Conservation (phyloP, 371 early-diverging fungal genomes). For the Rhizomucor miehei region DNA sequence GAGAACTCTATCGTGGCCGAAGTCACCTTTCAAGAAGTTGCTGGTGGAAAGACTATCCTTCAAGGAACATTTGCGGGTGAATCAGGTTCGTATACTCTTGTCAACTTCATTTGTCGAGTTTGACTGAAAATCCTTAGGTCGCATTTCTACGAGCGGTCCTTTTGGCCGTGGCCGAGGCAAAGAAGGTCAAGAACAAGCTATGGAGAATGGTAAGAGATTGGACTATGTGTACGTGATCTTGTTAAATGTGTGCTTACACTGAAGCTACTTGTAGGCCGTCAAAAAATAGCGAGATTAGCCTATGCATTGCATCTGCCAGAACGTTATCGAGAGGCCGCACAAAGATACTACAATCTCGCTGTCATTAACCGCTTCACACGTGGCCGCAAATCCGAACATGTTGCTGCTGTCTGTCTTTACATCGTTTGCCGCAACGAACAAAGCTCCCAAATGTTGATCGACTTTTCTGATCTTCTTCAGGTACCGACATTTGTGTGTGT, state of each 20-base stretch:
- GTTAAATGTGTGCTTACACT: constrained; percentile 9
- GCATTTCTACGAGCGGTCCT: constrained; percentile 53
- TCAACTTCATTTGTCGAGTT: not conserved
- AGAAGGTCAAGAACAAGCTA: constrained; percentile 68
- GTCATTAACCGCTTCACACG: constrained; percentile 90
- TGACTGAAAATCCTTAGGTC: constrained; percentile 26
- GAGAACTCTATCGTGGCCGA: constrained; percentile 95
- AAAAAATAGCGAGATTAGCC: constrained; percentile 65
- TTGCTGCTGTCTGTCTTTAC: constrained; percentile 96
- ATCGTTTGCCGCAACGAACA: constrained; percentile 92
- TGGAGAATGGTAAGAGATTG: constrained; percentile 51
- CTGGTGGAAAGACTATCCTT: constrained; percentile 82
- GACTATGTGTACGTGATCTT: not conserved
- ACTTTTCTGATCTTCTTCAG: constrained; percentile 92
- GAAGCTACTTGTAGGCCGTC: constrained; percentile 36
- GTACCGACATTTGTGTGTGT: constrained; percentile 23
- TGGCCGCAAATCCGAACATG: constrained; percentile 85
- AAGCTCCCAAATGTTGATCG: constrained; percentile 96
- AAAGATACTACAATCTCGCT: constrained; percentile 93
- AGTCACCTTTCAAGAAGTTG: constrained; percentile 88
- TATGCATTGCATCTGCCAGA: constrained; percentile 69
- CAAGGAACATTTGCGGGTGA: constrained; percentile 74
- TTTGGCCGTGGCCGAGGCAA: constrained; percentile 54
- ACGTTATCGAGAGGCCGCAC: constrained; percentile 84
- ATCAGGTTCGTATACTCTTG: constrained; percentile 26